Base-by-base conservation (phyloP, 805 yeast genomes). In the Saccharomycopsis sp. region DNA sequence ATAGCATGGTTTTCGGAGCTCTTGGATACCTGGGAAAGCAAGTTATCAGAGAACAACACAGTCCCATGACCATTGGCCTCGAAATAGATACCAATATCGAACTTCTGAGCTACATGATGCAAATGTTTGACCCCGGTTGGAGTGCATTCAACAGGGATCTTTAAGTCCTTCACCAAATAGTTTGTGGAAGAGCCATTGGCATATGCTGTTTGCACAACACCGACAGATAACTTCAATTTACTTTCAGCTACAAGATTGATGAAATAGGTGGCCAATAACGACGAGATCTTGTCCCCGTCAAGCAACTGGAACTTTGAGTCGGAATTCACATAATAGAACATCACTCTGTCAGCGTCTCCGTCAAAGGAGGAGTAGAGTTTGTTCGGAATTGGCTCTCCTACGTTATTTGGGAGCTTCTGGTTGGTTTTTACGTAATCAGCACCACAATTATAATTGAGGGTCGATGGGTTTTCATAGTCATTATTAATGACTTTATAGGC, bases 31-130 rank as follows among this genome's bases (percentile, higher is more conserved):
- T 68, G 66, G 23, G 71, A 71, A 57, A 82, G 60, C 54, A 76
- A 81, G 14, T 73, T 70, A 0, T 82, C 78, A 2, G 89, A 83
- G 69, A 94, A 94, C 20, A 90, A 76, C 3, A 93, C 96, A 0
- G 99, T 94, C 14, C 99, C 99, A 69, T 94, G 99, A n/a, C 99
- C 99, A 69, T 94, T 94, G 56, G 99, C 99, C 75, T 94, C 99
- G 66, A 94, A 94, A 73, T 94, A 94, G 15, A 94, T 85, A 24
- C 99, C 99, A 62, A 93, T 79, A 67, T 91, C 98, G 68, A 81
- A 94, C 50, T 83, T 78, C 60, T 80, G 82, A 55, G 91, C 96
- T 60, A 73, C 79, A 68, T 93, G 97, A 70, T 94, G 99, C 63
- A 94, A 76, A 73, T 94, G 96, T 72, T 94, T 94, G 41, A 94